These are phyloP conservation scores for Basipetospora chlamydospora DNA, from an alignment of 2,329 filamentous ascomycete genomes.

Conservation along the genomic window DNA sequence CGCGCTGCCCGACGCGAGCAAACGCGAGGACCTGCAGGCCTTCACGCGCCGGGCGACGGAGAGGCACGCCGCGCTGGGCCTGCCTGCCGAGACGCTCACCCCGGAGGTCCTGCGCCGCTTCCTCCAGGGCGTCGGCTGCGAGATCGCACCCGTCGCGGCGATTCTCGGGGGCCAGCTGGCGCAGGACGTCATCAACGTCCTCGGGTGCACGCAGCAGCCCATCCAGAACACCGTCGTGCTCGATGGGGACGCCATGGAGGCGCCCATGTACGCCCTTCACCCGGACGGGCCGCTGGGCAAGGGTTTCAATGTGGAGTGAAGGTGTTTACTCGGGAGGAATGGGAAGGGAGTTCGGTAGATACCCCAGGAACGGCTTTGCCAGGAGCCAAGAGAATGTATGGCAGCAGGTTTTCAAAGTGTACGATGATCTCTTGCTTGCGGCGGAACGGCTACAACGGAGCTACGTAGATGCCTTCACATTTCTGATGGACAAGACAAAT, in stretches of 20 bases:
- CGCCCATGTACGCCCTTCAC: constrained; percentile 69
- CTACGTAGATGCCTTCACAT: no score
- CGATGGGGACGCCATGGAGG: constrained; percentile 68
- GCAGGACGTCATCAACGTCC: constrained; percentile 94
- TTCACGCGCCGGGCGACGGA: constrained; percentile 69
- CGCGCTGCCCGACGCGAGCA: constrained; percentile 30
- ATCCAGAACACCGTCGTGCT: constrained; percentile 92
- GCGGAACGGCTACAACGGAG: no score
- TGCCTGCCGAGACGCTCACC: constrained; percentile 52
- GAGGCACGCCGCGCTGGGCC: constrained; percentile 60
- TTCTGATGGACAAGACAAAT: no score
- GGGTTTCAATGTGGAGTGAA: constrained; percentile 15
- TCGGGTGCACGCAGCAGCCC: constrained; percentile 81
- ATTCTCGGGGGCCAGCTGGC: constrained; percentile 82
- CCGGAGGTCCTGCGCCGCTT: constrained; percentile 70
- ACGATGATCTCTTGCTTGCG: no score
- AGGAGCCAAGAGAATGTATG: no score
- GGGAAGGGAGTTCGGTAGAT: no score
- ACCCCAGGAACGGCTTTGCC: no score
- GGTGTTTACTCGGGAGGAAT: no score
- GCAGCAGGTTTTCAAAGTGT: no score
- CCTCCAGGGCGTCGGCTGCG: constrained; percentile 69
- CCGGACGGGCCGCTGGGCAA: constrained; percentile 45
- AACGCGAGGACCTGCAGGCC: constrained; percentile 50
- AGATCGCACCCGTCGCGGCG: constrained; percentile 75